These are phyloP conservation scores for Eucalyptus polybractea DNA, from an alignment of 345 rosid genomes.

Conservation along the genomic window DNA sequence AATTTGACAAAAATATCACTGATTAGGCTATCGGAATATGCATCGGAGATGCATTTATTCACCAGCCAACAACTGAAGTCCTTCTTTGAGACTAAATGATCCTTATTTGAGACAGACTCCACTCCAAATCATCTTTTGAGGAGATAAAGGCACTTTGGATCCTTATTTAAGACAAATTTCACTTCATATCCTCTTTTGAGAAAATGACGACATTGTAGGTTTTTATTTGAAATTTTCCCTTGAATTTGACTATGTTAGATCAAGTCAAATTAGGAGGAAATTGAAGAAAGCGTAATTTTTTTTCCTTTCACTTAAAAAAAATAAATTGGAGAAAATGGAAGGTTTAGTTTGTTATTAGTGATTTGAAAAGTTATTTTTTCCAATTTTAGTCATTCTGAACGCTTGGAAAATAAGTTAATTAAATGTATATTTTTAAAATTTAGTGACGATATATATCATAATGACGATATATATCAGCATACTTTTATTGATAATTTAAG, in stretches of 20 bases:
- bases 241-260: neutral
- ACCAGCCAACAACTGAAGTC: rapidly evolving
- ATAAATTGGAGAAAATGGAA: neutral
- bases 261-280: neutral
- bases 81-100: no score
- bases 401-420: neutral
- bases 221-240: no score
- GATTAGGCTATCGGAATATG: no score
- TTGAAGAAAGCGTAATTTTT: rapidly evolving
- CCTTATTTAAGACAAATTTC: no score
- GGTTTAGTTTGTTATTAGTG: neutral
- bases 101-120: no score
- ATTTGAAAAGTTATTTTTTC: neutral
- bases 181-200: no score
- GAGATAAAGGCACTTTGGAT: no score
- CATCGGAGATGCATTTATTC: no score
- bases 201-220: no score
- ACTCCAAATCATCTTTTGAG: no score
- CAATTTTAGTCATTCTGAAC: neutral
- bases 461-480: no score
- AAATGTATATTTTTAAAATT: rapidly evolving
- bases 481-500: neutral
- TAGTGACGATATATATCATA: neutral
- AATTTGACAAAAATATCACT: no score
- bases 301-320: neutral